A percentile compares a stretch with the other conserved stretches of the same genome.
Conservation (phyloP, 352 stramenopile genomes). For the Phytopythium mirpurense region DNA sequence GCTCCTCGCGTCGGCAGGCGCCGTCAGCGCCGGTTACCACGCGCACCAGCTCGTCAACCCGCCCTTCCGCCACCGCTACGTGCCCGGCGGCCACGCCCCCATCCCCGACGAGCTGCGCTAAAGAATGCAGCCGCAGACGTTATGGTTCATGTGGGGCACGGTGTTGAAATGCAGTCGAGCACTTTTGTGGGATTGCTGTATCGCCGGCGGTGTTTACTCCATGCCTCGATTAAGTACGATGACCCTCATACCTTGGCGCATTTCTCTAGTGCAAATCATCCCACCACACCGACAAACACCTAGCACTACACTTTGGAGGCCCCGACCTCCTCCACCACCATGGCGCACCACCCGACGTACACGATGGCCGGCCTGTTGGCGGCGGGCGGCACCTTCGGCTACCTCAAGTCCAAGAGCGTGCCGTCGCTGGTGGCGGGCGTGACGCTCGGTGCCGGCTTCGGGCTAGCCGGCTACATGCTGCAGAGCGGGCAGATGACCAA, state of each 20-base stretch:
- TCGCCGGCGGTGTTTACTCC: not conserved
- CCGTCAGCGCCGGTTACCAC: slow-evolving; percentile 66
- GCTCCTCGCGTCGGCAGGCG: slow-evolving; percentile 40
- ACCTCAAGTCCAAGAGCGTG: slow-evolving; percentile 74
- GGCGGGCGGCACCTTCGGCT: slow-evolving; percentile 70
- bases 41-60: slow-evolving; percentile 58
- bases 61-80: slow-evolving; percentile 47
- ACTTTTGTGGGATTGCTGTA: not conserved
- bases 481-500: slow-evolving; percentile 78
- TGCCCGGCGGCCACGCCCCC: slow-evolving; percentile 34
- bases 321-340: too few species aligned
- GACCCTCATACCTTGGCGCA: not conserved
- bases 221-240: not conserved
- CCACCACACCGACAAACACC: slow-evolving; percentile 1
- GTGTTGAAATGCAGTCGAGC: not conserved
- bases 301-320: too few species aligned
- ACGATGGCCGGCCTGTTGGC: slow-evolving; percentile 72
- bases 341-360: slow-evolving; percentile 82
- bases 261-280: not conserved
- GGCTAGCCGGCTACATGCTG: slow-evolving; percentile 71
- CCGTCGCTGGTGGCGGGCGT: slow-evolving; percentile 78
- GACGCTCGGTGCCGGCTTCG: slow-evolving; percentile 75
- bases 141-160: not conserved
- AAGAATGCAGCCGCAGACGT: not conserved
- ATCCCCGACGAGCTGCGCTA: slow-evolving; percentile 10